phyloP scores from a whole-genome alignment of 352 stramenopile species.

The Pythium angustatum region DNA sequence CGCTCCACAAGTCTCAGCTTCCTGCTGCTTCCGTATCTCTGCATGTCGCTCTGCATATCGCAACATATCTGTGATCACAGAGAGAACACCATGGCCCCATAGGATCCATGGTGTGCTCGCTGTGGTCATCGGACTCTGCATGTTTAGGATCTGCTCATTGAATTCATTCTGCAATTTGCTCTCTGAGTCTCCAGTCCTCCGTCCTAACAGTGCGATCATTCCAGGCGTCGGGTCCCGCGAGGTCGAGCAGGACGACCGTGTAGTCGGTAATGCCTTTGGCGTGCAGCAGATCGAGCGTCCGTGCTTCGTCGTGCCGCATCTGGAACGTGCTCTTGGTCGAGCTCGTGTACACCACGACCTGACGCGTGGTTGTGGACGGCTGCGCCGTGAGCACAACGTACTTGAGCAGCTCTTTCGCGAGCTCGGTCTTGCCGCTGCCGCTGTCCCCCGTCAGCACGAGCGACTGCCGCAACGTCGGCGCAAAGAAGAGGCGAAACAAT shows the following conservation, averaged over 20 bases:
- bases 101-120: too few species aligned
- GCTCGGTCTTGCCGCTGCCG: conserved; percentile 74
- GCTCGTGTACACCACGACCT: conserved; percentile 73
- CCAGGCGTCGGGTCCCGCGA: too few species aligned
- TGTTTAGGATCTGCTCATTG: too few species aligned
- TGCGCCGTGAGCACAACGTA: conserved; percentile 65
- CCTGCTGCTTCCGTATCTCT: too few species aligned
- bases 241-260: conserved; percentile 71
- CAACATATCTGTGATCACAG: too few species aligned
- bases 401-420: conserved; percentile 79
- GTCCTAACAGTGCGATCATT: too few species aligned
- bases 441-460: conserved; percentile 67
- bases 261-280: conserved; percentile 66
- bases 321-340: conserved; percentile 84
- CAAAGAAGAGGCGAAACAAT: conserved; percentile 49
- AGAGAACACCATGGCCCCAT: too few species aligned
- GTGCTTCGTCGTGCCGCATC: conserved; percentile 76
- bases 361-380: conserved; percentile 24
- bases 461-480: conserved; percentile 23
- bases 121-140: too few species aligned
- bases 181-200: too few species aligned
- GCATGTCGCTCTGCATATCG: too few species aligned
- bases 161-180: too few species aligned
- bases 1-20: too few species aligned
- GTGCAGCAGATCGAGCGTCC: conserved; percentile 74